phyloP scores from a whole-genome alignment of 2,329 filamentous ascomycete genomes.

The Aspergillaceae sp. region DNA sequence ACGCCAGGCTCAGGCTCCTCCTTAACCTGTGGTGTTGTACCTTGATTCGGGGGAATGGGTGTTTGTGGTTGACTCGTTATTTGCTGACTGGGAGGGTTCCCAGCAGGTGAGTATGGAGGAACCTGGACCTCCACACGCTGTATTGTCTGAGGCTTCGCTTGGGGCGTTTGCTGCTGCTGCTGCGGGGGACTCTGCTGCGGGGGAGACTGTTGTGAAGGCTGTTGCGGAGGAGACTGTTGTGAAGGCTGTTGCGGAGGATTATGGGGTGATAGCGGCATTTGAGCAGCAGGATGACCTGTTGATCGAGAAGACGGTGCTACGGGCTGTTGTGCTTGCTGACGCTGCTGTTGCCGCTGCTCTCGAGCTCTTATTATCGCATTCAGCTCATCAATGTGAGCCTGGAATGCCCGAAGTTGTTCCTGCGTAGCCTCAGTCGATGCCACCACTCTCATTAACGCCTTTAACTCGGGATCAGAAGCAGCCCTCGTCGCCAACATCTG shows the following conservation, averaged over 20 bases:
- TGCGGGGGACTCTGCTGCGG: constrained; percentile 5
- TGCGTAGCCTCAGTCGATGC: constrained; percentile 42
- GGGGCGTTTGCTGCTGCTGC: constrained; percentile 1
- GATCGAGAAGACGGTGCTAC: constrained; percentile 8
- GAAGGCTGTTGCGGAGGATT: neutral
- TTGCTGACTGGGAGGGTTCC: constrained; percentile 2
- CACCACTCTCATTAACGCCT: constrained; percentile 44
- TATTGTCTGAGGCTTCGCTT: constrained; percentile 4
- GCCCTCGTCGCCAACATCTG: constrained; percentile 46
- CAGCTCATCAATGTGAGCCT: constrained; percentile 44
- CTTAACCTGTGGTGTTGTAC: constrained; percentile 17
- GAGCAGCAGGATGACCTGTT: neutral
- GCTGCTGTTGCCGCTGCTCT: constrained; percentile 32
- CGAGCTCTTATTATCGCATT: constrained; percentile 42
- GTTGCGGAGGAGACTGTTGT: constrained; percentile 8
- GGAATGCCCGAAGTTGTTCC: constrained; percentile 42
- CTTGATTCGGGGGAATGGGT: constrained; percentile 11
- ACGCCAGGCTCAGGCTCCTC: constrained; percentile 21
- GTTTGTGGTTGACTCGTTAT: constrained; percentile 6
- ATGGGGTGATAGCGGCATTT: neutral
- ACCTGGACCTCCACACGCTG: constrained; percentile 16
- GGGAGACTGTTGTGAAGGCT: constrained; percentile 6
- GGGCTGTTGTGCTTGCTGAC: constrained; percentile 12
- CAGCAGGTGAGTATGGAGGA: constrained; percentile 6
- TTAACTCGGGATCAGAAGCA: constrained; percentile 41